Evolutionary conservation across 2,329 filamentous ascomycete genomes (phyloP).

Genomic region (Malbranchea zuffiana): DNA sequence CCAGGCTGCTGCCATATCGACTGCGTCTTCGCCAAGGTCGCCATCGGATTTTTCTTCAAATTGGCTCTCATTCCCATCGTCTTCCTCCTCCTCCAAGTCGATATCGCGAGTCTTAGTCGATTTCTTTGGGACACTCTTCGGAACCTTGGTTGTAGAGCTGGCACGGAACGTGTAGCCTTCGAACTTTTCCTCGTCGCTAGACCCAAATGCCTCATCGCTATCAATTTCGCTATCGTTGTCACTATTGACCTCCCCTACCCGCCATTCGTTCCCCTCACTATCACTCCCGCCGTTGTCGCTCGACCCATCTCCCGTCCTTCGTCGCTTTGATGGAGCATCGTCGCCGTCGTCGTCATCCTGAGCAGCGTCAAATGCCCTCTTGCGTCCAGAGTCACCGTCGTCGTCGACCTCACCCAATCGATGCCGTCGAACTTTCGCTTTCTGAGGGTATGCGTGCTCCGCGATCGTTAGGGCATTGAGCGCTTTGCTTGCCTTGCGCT

Average conservation of each 20-base stretch:
- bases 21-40: conserved; percentile 52
- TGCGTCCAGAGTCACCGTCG: conserved; percentile 37
- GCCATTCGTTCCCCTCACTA: conserved; percentile 78
- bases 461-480: conserved; percentile 57
- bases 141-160: conserved; percentile 36
- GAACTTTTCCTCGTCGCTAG: conserved; percentile 77
- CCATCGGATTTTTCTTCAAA: conserved; percentile 45
- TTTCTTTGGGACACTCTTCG: conserved; percentile 17
- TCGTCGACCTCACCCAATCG: conserved; percentile 49
- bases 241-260: conserved; percentile 56
- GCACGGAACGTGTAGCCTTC: conserved; percentile 62
- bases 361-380: conserved; percentile 26
- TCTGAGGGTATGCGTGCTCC: conserved; percentile 45
- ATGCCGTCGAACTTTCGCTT: conserved; percentile 43
- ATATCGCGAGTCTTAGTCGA: conserved; percentile 25
- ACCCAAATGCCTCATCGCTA: conserved; percentile 74
- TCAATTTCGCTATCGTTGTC: conserved; percentile 60
- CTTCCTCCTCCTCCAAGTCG: conserved; percentile 41
- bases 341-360: conserved; percentile 33
- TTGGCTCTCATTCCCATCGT: conserved; percentile 28
- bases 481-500: conserved; percentile 37
- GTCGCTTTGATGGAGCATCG: conserved; percentile 32
- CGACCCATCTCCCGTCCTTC: conserved; percentile 31
- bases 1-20: conserved; percentile 52
- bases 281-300: conserved; percentile 66